Percentiles rank a stretch among this genome's conserved stretches.
These are phyloP conservation scores for Russula emetica DNA, from an alignment of 768 basidiomycete genomes.

Conservation along the genomic window DNA sequence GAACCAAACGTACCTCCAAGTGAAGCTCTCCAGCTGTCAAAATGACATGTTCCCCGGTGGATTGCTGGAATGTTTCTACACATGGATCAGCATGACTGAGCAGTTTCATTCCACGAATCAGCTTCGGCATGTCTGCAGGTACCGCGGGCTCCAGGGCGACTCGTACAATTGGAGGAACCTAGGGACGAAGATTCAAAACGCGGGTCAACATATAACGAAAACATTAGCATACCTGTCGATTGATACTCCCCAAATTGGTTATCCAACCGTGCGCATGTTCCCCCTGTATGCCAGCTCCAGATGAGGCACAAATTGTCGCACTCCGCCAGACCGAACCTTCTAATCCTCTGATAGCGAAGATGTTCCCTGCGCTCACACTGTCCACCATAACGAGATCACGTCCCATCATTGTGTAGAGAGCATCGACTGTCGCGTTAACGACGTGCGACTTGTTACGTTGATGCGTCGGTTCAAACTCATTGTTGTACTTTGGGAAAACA, in stretches of 20 bases:
- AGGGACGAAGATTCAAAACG: neutral
- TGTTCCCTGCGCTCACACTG: slow-evolving; percentile 84
- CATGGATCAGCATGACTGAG: slow-evolving; percentile 95
- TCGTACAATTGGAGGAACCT: slow-evolving; percentile 90
- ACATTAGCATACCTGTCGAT: slow-evolving; percentile 48
- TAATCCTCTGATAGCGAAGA: slow-evolving; percentile 87
- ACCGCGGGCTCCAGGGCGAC: slow-evolving; percentile 86
- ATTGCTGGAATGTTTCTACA: slow-evolving; percentile 94
- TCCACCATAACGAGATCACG: slow-evolving; percentile 83
- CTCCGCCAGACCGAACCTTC: slow-evolving; percentile 88
- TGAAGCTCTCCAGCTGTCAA: slow-evolving; percentile 94
- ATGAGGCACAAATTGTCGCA: slow-evolving; percentile 80
- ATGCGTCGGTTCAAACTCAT: slow-evolving; percentile 56
- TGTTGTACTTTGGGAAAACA: slow-evolving; percentile 83
- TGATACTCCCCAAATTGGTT: slow-evolving; percentile 77
- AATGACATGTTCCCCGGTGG: slow-evolving; percentile 96
- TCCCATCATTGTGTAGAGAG: slow-evolving; percentile 97
- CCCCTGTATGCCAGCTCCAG: slow-evolving; percentile 40
- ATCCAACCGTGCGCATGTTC: slow-evolving; percentile 47
- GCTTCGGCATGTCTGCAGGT: slow-evolving; percentile 83
- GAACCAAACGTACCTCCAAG: slow-evolving; percentile 61
- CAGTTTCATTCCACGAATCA: slow-evolving; percentile 81
- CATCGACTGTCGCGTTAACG: slow-evolving; percentile 56
- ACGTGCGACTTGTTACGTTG: slow-evolving; percentile 65
- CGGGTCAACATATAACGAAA: neutral